phyloP scores from a whole-genome alignment of 768 basidiomycete genomes.

The Lenzites betulinus region DNA sequence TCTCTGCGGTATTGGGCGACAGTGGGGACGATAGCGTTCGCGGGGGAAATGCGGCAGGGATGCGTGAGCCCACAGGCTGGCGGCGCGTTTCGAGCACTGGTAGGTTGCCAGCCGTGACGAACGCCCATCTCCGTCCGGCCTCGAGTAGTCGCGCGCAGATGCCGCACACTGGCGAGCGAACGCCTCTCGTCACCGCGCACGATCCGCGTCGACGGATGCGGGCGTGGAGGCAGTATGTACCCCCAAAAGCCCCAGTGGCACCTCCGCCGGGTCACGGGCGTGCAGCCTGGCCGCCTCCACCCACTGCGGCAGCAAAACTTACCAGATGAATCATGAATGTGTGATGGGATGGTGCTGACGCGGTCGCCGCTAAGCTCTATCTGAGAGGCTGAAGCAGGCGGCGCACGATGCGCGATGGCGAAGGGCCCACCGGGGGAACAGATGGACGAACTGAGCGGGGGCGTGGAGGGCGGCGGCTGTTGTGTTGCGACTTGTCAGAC shows the following conservation, averaged over 20 bases:
- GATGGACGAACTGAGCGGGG: slow-evolving; percentile 1
- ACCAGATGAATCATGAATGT: neutral
- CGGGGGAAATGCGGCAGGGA: slow-evolving; percentile 3
- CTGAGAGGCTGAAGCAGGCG: slow-evolving; percentile 3
- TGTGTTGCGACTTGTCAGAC: slow-evolving; percentile 3
- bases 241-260: neutral
- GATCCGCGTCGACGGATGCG: slow-evolving; percentile 13
- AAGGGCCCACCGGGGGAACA: slow-evolving; percentile 13
- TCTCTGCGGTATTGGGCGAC: too few relatives aligned
- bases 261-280: slow-evolving; percentile 4
- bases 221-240: neutral
- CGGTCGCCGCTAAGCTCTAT: slow-evolving; percentile 12
- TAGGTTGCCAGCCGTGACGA: neutral
- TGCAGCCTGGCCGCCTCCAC: neutral
- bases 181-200: neutral
- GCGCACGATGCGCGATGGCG: neutral
- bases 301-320: slow-evolving; percentile 1
- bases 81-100: neutral
- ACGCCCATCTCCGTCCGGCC: slow-evolving; percentile 4
- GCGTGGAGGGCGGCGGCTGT: neutral
- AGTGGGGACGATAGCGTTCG: neutral
- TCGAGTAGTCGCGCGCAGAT: neutral
- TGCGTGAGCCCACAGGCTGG: neutral
- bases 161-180: neutral
- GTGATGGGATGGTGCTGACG: neutral